A percentile compares a stretch with the other conserved stretches of the same genome.
These are phyloP conservation scores for Penicillium herquei DNA, from an alignment of 495 filamentous ascomycete species.

Conservation along the genomic window DNA sequence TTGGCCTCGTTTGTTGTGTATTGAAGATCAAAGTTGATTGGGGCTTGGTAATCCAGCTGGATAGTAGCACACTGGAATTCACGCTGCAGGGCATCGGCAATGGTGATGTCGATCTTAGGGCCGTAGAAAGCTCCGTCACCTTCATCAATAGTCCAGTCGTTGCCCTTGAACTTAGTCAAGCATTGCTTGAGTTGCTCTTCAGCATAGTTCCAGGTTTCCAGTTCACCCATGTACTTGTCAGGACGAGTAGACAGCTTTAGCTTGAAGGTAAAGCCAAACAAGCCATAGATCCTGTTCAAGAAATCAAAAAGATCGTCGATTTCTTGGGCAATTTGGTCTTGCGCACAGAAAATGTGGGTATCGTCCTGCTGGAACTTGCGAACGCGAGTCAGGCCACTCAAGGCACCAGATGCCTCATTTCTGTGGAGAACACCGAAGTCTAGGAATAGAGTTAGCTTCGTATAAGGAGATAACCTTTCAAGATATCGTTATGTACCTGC, in stretches of 20 bases:
- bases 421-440: conserved; percentile 92
- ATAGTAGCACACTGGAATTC: conserved; percentile 95
- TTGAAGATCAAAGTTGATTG: conserved; percentile 78
- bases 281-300: conserved; percentile 75
- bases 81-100: conserved; percentile 73
- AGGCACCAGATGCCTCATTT: conserved; percentile 90
- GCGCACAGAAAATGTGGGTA: conserved; percentile 85
- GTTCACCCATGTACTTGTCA: conserved; percentile 83
- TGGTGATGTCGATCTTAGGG: conserved; percentile 92
- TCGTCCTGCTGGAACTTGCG: conserved; percentile 94
- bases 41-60: conserved; percentile 89
- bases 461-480: no score
- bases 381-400: conserved; percentile 87
- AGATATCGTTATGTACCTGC: no score
- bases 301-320: conserved; percentile 89
- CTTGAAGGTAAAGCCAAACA: conserved; percentile 94
- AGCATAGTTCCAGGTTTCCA: conserved; percentile 85
- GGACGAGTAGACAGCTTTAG: conserved; percentile 93
- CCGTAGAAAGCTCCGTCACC: conserved; percentile 98
- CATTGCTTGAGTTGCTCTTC: conserved; percentile 75
- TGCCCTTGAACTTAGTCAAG: conserved; percentile 73
- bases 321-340: conserved; percentile 79
- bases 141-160: conserved; percentile 82
- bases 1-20: conserved; percentile 70
- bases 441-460: conserved; percentile 55